phyloP scores from a whole-genome alignment of 1,139 yeast species.

The Debaryomyces robertsiae region DNA sequence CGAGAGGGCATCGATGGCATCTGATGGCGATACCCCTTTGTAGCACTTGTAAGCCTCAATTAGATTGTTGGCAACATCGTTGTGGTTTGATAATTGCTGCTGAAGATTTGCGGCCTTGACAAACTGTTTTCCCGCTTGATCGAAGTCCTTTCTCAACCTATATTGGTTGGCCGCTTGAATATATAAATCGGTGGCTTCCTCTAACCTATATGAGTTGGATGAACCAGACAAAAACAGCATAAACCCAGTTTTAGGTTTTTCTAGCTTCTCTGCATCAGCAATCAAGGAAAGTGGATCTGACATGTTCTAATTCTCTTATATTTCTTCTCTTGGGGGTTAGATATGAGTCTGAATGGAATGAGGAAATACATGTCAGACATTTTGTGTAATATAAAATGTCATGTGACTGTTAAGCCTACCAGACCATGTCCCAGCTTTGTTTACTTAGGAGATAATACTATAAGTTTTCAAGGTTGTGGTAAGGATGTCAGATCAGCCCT shows the following conservation, averaged over 20 bases:
- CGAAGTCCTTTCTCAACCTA: slow-evolving; percentile 70
- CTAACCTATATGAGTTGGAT: slow-evolving; percentile 65
- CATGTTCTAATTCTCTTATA: slow-evolving; percentile 20
- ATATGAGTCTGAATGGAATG: background rate
- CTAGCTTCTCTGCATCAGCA: slow-evolving; percentile 47
- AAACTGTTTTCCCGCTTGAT: slow-evolving; percentile 79
- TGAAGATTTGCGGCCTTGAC: slow-evolving; percentile 85
- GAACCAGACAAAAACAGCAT: slow-evolving; percentile 73
- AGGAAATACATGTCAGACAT: background rate
- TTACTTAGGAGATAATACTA: slow-evolving; percentile 9
- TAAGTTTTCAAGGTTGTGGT: background rate
- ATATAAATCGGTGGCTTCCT: slow-evolving; percentile 91
- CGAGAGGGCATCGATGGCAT: slow-evolving; percentile 76
- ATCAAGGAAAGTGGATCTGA: slow-evolving; percentile 45
- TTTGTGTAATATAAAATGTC: slow-evolving; percentile 1
- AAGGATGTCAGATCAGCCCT: slow-evolving; percentile 10
- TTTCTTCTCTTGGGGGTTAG: background rate
- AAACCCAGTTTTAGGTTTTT: slow-evolving; percentile 70
- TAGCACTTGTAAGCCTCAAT: slow-evolving; percentile 92
- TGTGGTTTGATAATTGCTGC: slow-evolving; percentile 71
- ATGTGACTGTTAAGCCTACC: too few species aligned
- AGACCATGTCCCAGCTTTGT: slow-evolving; percentile 10
- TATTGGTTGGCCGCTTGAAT: slow-evolving; percentile 89
- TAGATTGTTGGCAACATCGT: slow-evolving; percentile 88
- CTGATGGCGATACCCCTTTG: slow-evolving; percentile 69